These are phyloP conservation scores for Urostyla sp. DNA, from an alignment of 73 alveolate species.

Conservation along the genomic window DNA sequence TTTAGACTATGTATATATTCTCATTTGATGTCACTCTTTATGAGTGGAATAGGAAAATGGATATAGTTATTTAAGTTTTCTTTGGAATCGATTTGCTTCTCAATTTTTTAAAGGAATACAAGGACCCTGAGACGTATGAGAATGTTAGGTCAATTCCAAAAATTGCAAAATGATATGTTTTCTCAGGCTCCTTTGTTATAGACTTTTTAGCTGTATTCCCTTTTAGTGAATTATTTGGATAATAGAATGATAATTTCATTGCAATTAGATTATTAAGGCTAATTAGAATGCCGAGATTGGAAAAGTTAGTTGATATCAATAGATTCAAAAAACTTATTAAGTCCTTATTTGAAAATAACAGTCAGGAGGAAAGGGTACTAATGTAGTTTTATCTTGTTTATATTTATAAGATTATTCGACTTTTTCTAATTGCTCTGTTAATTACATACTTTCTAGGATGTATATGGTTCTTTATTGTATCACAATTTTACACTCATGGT, in stretches of 20 bases:
- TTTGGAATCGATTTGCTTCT: constrained; percentile 47
- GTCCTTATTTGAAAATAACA: constrained; percentile 70
- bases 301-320: constrained; percentile 80
- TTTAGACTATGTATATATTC: constrained; percentile 44
- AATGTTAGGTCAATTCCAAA: constrained; percentile 69
- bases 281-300: constrained; percentile 81
- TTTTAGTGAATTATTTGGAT: constrained; percentile 20
- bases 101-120: constrained; percentile 76
- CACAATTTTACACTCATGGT: constrained; percentile 47
- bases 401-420: constrained; percentile 80
- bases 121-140: constrained; percentile 81
- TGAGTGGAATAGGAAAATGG: background rate
- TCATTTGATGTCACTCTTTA: constrained; percentile 6
- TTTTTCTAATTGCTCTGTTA: constrained; percentile 82
- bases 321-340: constrained; percentile 82
- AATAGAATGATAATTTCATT: constrained; percentile 17
- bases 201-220: constrained; percentile 66
- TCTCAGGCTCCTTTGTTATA: constrained; percentile 54
- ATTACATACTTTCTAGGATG: constrained; percentile 93
- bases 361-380: constrained; percentile 81
- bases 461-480: constrained; percentile 83
- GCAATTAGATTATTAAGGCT: constrained; percentile 79
- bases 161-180: constrained; percentile 77
- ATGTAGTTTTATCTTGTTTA: constrained; percentile 78
- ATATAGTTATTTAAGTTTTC: constrained; percentile 23